Percentiles rank a stretch among this genome's conserved stretches.
phyloP scores from a whole-genome alignment of 192 early-diverging fungal species.

The Coemansia sp. region DNA sequence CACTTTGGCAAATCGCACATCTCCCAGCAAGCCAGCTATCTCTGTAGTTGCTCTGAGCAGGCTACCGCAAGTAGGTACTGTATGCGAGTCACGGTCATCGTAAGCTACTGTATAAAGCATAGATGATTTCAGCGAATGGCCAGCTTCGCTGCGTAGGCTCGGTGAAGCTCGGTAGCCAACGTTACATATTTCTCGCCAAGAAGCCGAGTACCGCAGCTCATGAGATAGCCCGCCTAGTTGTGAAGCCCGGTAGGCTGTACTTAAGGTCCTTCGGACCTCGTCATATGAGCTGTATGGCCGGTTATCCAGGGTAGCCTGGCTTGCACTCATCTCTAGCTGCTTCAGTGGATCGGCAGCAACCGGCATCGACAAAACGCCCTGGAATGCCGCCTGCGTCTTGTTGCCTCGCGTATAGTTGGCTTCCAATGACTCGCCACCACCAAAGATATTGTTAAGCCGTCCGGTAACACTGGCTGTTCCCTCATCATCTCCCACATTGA shows the following conservation, averaged over 20 bases:
- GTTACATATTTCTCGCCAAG: slow-evolving; percentile 77
- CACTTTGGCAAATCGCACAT: slow-evolving; percentile 68
- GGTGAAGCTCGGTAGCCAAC: slow-evolving; percentile 44
- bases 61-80: slow-evolving; percentile 73
- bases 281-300: slow-evolving; percentile 70
- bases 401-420: slow-evolving; percentile 75
- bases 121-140: slow-evolving; percentile 82
- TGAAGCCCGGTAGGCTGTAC: slow-evolving; percentile 33
- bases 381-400: slow-evolving; percentile 64
- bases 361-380: slow-evolving; percentile 62
- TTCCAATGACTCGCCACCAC: slow-evolving; percentile 79
- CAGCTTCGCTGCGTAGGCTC: slow-evolving; percentile 73
- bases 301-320: slow-evolving; percentile 63
- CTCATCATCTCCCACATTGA: slow-evolving; percentile 86
- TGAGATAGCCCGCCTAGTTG: slow-evolving; percentile 39
- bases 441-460: slow-evolving; percentile 80
- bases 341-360: slow-evolving; percentile 70
- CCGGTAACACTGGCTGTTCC: slow-evolving; percentile 74
- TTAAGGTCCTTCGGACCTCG: slow-evolving; percentile 63
- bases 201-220: slow-evolving; percentile 64
- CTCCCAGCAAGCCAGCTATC: slow-evolving; percentile 75
- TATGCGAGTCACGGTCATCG: slow-evolving; percentile 76
- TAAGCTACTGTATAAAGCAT: slow-evolving; percentile 61
- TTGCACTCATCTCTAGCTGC: slow-evolving; percentile 62
- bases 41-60: slow-evolving; percentile 56